Conservation (phyloP, 495 filamentous ascomycete species). For the Gamarada debralockiae region DNA sequence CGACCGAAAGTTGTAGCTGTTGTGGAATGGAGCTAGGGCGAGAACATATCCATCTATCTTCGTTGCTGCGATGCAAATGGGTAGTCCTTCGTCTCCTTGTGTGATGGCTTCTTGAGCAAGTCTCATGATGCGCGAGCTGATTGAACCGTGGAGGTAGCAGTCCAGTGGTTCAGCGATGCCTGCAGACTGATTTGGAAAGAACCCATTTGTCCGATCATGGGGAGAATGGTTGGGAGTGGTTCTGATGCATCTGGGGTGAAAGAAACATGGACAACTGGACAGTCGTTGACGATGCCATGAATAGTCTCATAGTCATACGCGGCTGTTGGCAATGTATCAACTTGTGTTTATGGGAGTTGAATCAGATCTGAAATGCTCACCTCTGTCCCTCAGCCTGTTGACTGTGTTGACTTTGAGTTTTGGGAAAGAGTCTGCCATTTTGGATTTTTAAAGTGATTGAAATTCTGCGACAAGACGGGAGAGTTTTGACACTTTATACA, state of each 20-base stretch:
- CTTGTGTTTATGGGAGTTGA: not conserved
- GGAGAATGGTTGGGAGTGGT: constrained; percentile 73
- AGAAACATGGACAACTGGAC: constrained; percentile 77
- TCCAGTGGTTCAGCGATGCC: constrained; percentile 53
- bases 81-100: constrained; percentile 38
- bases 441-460: not conserved
- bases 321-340: not conserved
- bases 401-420: constrained; percentile 18
- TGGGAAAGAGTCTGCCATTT: constrained; percentile 12
- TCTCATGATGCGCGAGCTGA: constrained; percentile 74
- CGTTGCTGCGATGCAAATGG: constrained; percentile 62
- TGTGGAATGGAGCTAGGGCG: constrained; percentile 64
- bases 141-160: constrained; percentile 86
- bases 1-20: too few species aligned
- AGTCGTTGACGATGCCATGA: constrained; percentile 74
- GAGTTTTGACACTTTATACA: too few species aligned
- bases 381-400: constrained; percentile 17
- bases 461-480: too few species aligned
- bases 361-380: not conserved
- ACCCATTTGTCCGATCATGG: constrained; percentile 86
- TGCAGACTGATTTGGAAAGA: constrained; percentile 56
- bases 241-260: constrained; percentile 59
- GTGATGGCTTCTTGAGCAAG: constrained; percentile 2
- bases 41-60: constrained; percentile 59
- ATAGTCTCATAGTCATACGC: constrained; percentile 71